These are phyloP conservation scores for Fusarium nygamai DNA, from an alignment of 2,329 filamentous ascomycete species.

Conservation along the genomic window DNA sequence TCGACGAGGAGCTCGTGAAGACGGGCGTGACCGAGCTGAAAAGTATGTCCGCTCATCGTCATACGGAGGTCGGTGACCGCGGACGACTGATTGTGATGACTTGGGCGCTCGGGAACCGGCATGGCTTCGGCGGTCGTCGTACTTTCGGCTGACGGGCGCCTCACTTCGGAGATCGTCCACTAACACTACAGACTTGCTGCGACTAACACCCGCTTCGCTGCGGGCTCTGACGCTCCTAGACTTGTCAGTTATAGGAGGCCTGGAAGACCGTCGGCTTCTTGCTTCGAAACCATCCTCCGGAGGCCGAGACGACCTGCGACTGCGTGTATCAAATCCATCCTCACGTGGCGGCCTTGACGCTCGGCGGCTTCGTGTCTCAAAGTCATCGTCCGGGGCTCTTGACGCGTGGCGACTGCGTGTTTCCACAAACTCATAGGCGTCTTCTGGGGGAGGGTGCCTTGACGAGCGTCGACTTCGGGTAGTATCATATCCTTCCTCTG, in stretches of 20 bases:
- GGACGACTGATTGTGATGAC: slow-evolving; percentile 38
- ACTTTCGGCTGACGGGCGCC: slow-evolving; percentile 16
- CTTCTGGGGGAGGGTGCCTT: slow-evolving; percentile 45
- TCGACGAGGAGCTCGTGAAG: slow-evolving; percentile 36
- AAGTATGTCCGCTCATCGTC: slow-evolving; percentile 56
- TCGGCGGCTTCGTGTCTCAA: slow-evolving; percentile 31
- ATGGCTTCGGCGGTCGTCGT: slow-evolving; percentile 56
- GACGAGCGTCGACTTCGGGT: slow-evolving; percentile 53
- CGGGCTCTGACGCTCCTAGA: slow-evolving; percentile 50
- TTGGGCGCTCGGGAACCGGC: slow-evolving; percentile 50
- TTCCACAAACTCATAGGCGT: slow-evolving; percentile 34
- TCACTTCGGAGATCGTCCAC: slow-evolving; percentile 58
- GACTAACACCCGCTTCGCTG: slow-evolving; percentile 49
- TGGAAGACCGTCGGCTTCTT: slow-evolving; percentile 53
- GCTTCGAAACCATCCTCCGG: slow-evolving; percentile 48
- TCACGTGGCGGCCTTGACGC: slow-evolving; percentile 26
- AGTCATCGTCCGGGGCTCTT: slow-evolving; percentile 23
- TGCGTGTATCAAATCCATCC: slow-evolving; percentile 52
- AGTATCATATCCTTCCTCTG: slow-evolving; percentile 48
- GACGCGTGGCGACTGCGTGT: slow-evolving; percentile 34
- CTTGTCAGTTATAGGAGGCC: slow-evolving; percentile 44
- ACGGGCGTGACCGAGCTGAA: slow-evolving; percentile 51
- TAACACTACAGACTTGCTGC: slow-evolving; percentile 45
- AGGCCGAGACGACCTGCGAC: slow-evolving; percentile 53
- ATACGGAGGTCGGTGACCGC: slow-evolving; percentile 37